Percentiles rank a stretch among this genome's conserved stretches.
These are phyloP conservation scores for Brasilioporus rufonigricans DNA, from an alignment of 768 basidiomycete species.

Conservation along the genomic window DNA sequence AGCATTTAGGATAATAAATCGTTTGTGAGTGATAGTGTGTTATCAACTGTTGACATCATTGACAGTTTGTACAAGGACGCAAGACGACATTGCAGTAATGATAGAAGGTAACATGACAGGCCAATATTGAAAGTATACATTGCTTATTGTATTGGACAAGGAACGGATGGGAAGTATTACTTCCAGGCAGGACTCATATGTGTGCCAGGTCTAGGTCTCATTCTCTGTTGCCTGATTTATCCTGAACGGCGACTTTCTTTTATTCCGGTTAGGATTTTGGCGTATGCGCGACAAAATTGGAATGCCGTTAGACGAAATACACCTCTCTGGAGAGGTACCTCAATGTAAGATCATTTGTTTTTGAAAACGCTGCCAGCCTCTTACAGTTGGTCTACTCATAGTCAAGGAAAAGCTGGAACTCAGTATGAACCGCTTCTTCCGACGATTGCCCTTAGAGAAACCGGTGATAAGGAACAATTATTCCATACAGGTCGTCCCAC, in stretches of 20 bases:
- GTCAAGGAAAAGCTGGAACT: slow-evolving; percentile 62
- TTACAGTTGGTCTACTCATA: slow-evolving; percentile 25
- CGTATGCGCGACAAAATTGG: slow-evolving; percentile 80
- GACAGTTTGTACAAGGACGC: slow-evolving; percentile 35
- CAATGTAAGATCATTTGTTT: slow-evolving; percentile 49
- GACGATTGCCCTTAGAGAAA: slow-evolving; percentile 61
- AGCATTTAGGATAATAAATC: slow-evolving; percentile 60
- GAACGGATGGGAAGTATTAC: slow-evolving; percentile 67
- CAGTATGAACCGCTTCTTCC: slow-evolving; percentile 72
- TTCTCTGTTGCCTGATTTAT: background rate
- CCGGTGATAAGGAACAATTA: slow-evolving; percentile 77
- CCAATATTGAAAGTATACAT: background rate
- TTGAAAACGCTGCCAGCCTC: background rate
- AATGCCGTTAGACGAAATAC: slow-evolving; percentile 69
- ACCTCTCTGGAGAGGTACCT: slow-evolving; percentile 62
- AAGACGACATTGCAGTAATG: slow-evolving; percentile 62
- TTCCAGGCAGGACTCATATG: slow-evolving; percentile 74
- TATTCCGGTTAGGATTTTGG: slow-evolving; percentile 58
- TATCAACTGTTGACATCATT: background rate
- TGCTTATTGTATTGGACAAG: slow-evolving; percentile 32
- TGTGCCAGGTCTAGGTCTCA: slow-evolving; percentile 50
- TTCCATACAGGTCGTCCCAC: slow-evolving; percentile 39
- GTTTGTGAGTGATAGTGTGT: slow-evolving; percentile 47
- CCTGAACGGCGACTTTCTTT: background rate
- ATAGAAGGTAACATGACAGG: slow-evolving; percentile 44